Evolutionary conservation across 1,139 yeast species (phyloP), one percentile per base, ranked within the genome.

Genomic region (Hansenula lynferdii): DNA sequence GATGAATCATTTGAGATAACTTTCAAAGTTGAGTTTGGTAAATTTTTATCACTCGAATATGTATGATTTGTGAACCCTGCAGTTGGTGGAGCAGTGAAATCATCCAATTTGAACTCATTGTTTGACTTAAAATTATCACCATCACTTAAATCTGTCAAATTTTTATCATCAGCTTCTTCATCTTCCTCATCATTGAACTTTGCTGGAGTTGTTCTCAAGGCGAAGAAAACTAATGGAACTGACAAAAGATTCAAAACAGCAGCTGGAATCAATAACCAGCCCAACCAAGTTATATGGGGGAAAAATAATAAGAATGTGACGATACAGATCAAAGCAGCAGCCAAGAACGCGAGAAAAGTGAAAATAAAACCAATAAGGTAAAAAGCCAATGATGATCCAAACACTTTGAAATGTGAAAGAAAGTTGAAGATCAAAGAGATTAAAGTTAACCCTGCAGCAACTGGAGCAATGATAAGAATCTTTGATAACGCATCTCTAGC

Each of bases 401-500:
- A 70, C 33, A 58, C 61, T 11, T 72, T 75, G 54, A 72, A 68
- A 32, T 64, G 64, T 17, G 58, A 61, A 41, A 57, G 71, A 25
- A 72, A 47, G 31, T 57, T 54, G 50, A 80, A 61, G n/a, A 84
- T 48, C 39, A 83, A 69, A 14, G 85, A 72, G 57, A 30, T 54
- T 23, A 26, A 50, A 27, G 39, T 79, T 52, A 87, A 64, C 1
- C 87, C 94, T 12, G 86, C 80, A 6, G 96, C 87, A 27, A 90
- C 74, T 1, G 95, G 95, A 42, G 85, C 85, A 20, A 86, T 77
- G 37, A 90, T 77, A 42, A 92, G 69, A 37, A 86, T 70, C 49
- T 79, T 77, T 3, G 90, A 82, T 40, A 90, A 70, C 2, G 77
- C 69, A 45, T 72, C 72, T 50, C 96, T 70, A 2, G 86, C 80